Conservation (phyloP, 108 stramenopile species). For the Conticribra guillardii region DNA sequence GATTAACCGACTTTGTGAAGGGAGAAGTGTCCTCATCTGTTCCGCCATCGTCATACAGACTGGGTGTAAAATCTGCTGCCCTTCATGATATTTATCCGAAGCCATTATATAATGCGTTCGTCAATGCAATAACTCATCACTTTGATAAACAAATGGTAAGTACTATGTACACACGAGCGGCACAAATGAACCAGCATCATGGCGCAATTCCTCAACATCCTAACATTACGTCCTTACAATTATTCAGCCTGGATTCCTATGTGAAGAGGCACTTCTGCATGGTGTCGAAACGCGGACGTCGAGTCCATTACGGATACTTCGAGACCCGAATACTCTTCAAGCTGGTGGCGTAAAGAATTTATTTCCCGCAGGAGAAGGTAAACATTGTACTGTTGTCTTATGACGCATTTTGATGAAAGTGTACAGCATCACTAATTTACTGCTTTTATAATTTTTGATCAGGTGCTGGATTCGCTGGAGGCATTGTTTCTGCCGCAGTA, state of each 20-base stretch:
- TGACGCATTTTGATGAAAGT: no score
- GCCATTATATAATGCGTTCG: constrained; percentile 74
- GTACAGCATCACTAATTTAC: no score
- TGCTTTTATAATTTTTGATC: background rate
- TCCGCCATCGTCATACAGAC: constrained; percentile 90
- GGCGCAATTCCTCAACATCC: background rate
- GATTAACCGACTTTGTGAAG: constrained; percentile 87
- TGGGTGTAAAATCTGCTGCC: constrained; percentile 84
- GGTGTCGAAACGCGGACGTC: constrained; percentile 96
- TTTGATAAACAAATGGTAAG: constrained; percentile 89
- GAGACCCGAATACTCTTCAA: constrained; percentile 73
- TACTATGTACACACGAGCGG: no score
- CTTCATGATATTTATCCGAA: constrained; percentile 91
- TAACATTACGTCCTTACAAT: background rate
- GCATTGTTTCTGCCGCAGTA: constrained; percentile 95
- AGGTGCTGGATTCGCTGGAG: constrained; percentile 97
- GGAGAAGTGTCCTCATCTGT: constrained; percentile 57
- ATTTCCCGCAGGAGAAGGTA: constrained; percentile 89
- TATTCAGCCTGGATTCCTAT: constrained; percentile 37
- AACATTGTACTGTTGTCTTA: background rate
- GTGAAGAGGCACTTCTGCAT: constrained; percentile 84
- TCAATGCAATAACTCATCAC: constrained; percentile 70
- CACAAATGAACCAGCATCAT: no score
- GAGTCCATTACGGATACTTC: constrained; percentile 80
- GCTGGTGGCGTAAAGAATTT: constrained; percentile 68